Conservation (phyloP, 352 stramenopile genomes). For the Phytophthora tentaculata region DNA sequence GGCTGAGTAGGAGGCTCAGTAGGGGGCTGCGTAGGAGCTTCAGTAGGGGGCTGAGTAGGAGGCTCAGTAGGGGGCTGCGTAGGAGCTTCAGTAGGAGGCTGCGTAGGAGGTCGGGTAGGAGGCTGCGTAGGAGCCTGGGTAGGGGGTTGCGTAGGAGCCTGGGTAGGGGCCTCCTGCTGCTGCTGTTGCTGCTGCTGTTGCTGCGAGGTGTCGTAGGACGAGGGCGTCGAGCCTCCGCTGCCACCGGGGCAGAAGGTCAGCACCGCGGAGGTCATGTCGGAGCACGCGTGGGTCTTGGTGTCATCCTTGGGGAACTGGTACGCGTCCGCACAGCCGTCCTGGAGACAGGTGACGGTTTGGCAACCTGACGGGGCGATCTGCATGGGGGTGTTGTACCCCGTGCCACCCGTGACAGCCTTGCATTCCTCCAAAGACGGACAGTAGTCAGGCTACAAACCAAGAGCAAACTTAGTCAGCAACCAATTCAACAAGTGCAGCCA, state of each 20-base stretch:
- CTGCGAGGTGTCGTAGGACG: not conserved
- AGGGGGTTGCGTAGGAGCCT: not conserved
- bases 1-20: not conserved
- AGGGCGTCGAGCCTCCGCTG: constrained; percentile 4
- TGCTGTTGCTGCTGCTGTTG: constrained; percentile 10
- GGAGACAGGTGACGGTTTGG: constrained; percentile 53
- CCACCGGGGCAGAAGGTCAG: constrained; percentile 58
- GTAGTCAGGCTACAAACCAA: constrained; percentile 41
- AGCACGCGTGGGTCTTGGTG: constrained; percentile 60
- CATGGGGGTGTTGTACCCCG: constrained; percentile 76
- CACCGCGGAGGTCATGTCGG: constrained; percentile 37
- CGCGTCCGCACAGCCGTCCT: constrained; percentile 59
- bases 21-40: not conserved
- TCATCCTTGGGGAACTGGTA: constrained; percentile 71
- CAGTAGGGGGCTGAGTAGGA: not conserved
- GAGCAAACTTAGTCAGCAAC: not conserved
- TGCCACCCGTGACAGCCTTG: constrained; percentile 54
- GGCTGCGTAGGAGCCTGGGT: too few relatives aligned
- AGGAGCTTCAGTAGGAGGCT: not conserved
- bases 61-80: not conserved
- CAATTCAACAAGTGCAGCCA: not conserved
- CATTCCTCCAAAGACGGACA: constrained; percentile 62
- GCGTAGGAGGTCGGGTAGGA: too few relatives aligned
- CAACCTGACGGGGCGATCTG: constrained; percentile 58
- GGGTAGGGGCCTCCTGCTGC: not conserved